Conservation (phyloP, 176 grass and related monocot genomes). For the Eleusine coracana region DNA sequence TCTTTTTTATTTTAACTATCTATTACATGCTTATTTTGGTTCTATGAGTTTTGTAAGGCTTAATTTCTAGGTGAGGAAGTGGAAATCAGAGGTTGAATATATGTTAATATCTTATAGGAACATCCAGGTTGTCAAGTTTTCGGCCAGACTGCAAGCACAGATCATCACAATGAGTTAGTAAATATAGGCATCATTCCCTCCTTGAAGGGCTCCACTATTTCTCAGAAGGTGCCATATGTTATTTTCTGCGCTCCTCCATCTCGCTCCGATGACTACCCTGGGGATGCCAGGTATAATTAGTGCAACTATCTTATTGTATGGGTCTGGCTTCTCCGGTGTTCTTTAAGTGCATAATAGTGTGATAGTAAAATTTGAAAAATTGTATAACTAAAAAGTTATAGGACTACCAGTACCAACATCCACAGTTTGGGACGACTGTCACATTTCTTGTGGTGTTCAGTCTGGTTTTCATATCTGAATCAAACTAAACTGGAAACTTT, state of each 20-base stretch:
- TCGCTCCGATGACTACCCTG: conserved; percentile 72
- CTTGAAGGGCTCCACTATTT: conserved; percentile 53
- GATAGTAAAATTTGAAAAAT: not conserved
- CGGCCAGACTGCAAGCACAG: conserved; percentile 75
- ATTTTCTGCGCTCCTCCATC: conserved; percentile 93
- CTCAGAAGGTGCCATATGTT: conserved; percentile 71
- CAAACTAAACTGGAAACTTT: not conserved
- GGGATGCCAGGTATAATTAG: conserved; percentile 67
- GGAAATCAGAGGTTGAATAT: not conserved
- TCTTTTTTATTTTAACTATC: not conserved
- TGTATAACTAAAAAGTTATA: not conserved
- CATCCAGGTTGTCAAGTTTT: conserved; percentile 81
- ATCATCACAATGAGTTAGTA: conserved; percentile 81
- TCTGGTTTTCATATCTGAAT: conserved; percentile 13
- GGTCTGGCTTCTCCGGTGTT: not conserved
- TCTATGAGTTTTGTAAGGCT: not conserved
- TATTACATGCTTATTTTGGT: not conserved
- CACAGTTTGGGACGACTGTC: not conserved
- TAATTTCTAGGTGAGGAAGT: not conserved
- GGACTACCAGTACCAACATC: not conserved
- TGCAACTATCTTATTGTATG: conserved; percentile 12
- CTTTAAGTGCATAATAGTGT: not conserved
- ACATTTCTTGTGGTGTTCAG: not conserved
- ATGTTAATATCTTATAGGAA: conserved; percentile 52
- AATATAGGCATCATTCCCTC: conserved; percentile 72